Evolutionary conservation across 306 rosid species (phyloP), one percentile per base, ranked within the genome.

Genomic region (Vachellia collinsii): DNA sequence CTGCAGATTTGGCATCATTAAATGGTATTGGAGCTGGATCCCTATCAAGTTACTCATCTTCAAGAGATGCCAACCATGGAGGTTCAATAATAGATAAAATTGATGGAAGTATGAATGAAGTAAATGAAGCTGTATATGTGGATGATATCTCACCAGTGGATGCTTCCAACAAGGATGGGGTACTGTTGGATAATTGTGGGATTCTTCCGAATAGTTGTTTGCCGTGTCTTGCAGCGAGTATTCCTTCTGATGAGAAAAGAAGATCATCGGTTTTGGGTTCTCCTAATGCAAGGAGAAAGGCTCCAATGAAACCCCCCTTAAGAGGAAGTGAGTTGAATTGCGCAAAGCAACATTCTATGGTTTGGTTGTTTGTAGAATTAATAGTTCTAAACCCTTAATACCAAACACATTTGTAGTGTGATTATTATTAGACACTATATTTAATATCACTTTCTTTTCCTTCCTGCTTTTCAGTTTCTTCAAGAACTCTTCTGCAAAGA

Each of bases 141-240:
- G 92, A 95, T 47, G 96, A 93, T 54, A 91, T 93, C 47, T 88
- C 97, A 77, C 86, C 95, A 0, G 89, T 81, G 42, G 97, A 91
- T 54, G 94, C 88, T 76, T 84, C 93, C 23, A 80, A 82, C 80
- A 92, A 85, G 83, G 98, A 84, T 37, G 90, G 81, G 36, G 90
- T 91, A 34, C 9, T 89, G 44, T 68, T 92, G 84, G 96, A 96
- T 25, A 88, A 91, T 64, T 95, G 99, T 77, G 98, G 98, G 84
- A 95, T 95, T 85, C 84, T 91, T 72, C 92, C 97, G 9, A 86
- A 84, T 85, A 89, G 83, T 79, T 96, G 99, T 83, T 87, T 96
- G 86, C 98, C 99, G 17, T 96, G 93, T 84, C 97, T 96, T 81
- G 90, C 89, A 69, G 88, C 93, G 43, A 86, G 91, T 3, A 74